Conservation (phyloP, 768 basidiomycete species). For the Boletus patriciae region DNA sequence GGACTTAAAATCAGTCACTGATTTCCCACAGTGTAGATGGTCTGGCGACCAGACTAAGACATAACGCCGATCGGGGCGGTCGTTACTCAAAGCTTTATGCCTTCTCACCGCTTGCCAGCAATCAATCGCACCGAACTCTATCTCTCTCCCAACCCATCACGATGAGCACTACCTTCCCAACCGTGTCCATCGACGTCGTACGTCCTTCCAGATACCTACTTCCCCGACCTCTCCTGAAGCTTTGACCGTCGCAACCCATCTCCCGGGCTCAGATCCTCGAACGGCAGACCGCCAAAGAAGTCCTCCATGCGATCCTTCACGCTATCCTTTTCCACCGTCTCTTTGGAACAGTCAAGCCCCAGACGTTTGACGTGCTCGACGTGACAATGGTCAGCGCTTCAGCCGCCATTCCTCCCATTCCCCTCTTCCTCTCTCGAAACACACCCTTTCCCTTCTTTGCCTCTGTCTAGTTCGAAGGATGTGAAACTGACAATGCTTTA, state of each 20-base stretch:
- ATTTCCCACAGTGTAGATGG: no score
- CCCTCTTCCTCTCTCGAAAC: neutral
- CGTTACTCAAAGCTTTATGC: no score
- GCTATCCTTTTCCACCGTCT: constrained; percentile 81
- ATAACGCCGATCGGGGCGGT: no score
- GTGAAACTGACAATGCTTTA: constrained; percentile 2
- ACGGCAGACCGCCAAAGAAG: constrained; percentile 69
- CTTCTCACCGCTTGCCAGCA: neutral
- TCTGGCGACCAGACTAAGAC: no score
- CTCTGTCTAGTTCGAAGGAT: neutral
- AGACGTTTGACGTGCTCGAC: constrained; percentile 32
- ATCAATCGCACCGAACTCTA: neutral
- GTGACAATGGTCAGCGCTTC: constrained; percentile 68
- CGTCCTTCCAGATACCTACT: constrained; percentile 1
- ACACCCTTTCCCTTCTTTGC: no score
- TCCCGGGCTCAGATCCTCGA: constrained; percentile 60
- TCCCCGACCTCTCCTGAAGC: neutral
- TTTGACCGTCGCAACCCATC: neutral
- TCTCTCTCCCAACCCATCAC: neutral
- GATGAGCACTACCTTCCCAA: constrained; percentile 31
- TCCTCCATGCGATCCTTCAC: constrained; percentile 74
- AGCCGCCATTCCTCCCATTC: neutral
- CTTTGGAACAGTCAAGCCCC: constrained; percentile 76
- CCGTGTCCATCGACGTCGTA: constrained; percentile 34
- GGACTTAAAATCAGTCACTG: no score